Percentiles rank a stretch among this genome's conserved stretches.
Evolutionary conservation across 768 basidiomycete species (phyloP).

Genomic region (Lactarius sanguifluus): DNA sequence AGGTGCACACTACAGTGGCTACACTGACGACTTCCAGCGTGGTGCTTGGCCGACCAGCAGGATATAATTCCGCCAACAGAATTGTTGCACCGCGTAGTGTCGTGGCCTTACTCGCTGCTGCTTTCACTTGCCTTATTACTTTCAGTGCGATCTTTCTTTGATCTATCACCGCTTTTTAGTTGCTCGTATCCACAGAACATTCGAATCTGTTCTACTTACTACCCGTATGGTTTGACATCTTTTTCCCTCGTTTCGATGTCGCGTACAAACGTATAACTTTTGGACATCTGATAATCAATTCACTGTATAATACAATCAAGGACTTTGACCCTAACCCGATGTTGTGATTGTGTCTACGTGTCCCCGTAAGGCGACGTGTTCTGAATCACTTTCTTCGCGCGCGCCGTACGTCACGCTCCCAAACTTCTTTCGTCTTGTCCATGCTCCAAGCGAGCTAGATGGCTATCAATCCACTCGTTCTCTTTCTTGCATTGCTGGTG

Average conservation of each 20-base stretch:
- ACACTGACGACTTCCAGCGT: constrained; percentile 47
- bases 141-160: constrained; percentile 9
- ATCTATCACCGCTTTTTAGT: constrained; percentile 12
- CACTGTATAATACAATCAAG: neutral
- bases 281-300: neutral
- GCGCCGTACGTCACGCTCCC: neutral
- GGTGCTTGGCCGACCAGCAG: constrained; percentile 64
- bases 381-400: neutral
- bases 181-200: constrained; percentile 3
- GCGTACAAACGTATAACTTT: constrained; percentile 14
- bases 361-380: constrained; percentile 11
- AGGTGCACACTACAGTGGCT: constrained; percentile 53
- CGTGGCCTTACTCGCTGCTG: constrained; percentile 1
- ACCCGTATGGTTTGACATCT: neutral
- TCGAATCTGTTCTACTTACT: neutral
- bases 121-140: constrained; percentile 9
- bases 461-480: constrained; percentile 33
- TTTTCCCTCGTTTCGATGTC: constrained; percentile 3
- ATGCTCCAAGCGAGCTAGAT: constrained; percentile 30
- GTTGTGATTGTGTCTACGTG: constrained; percentile 21
- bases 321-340: constrained; percentile 21
- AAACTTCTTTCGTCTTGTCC: constrained; percentile 14
- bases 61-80: constrained; percentile 34
- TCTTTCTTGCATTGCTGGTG: constrained; percentile 37
- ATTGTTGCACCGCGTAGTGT: neutral